These are phyloP conservation scores for Farysia itapuensis DNA, from an alignment of 1,284 basidiomycete species.

Conservation along the genomic window DNA sequence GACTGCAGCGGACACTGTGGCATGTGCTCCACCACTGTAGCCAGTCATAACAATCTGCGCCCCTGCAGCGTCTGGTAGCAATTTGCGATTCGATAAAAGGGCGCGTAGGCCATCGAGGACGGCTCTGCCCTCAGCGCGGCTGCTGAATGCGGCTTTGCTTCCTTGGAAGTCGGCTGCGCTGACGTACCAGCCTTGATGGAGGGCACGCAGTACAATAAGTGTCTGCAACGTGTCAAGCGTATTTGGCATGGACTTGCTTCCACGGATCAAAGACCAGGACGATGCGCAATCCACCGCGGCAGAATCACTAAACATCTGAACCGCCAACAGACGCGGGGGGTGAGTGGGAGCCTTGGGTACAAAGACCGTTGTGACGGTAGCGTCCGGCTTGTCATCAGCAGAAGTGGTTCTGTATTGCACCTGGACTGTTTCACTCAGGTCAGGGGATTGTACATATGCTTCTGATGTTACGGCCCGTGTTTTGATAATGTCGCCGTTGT, in stretches of 20 bases:
- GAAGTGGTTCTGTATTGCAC: neutral
- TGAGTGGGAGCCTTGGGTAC: conserved; percentile 37
- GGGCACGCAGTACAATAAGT: conserved; percentile 32
- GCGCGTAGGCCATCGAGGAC: conserved; percentile 46
- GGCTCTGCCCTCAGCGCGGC: conserved; percentile 39
- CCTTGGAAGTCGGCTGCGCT: conserved; percentile 51
- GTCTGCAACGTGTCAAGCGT: conserved; percentile 12
- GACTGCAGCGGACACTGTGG: conserved; percentile 36
- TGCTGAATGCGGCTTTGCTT: conserved; percentile 29
- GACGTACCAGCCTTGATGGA: conserved; percentile 49
- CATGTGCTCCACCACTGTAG: conserved; percentile 48
- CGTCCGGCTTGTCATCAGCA: neutral
- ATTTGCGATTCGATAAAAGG: conserved; percentile 13
- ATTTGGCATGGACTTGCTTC: conserved; percentile 12
- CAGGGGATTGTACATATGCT: neutral
- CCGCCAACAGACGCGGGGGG: conserved; percentile 35
- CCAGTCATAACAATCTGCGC: conserved; percentile 29
- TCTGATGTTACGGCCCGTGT: neutral
- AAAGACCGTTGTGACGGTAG: conserved; percentile 40
- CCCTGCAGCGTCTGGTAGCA: neutral
- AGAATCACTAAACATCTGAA: conserved; percentile 39
- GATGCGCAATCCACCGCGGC: conserved; percentile 36
- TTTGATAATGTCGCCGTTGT: neutral
- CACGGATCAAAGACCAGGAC: conserved; percentile 17
- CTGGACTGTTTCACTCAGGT: neutral